Base-by-base conservation (phyloP, 2,329 filamentous ascomycete genomes). In the Paraphaeosphaeria minitans region DNA sequence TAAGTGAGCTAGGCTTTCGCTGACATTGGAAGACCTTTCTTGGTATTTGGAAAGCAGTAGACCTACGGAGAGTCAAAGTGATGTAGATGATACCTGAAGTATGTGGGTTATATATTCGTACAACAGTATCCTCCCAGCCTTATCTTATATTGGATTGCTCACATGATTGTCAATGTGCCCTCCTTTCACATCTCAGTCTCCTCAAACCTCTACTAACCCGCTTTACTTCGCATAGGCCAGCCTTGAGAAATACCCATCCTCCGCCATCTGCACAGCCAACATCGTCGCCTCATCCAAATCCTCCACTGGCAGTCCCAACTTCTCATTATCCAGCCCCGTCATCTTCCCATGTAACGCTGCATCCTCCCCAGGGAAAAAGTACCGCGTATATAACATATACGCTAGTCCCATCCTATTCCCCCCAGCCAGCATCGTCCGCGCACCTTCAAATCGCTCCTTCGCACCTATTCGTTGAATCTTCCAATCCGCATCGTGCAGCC, bases 401-500 rank as follows among this genome's bases (percentile, higher is more conserved):
- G 83, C 86, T 0, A 81, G 86, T 12, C 66, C 66, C 57, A 55
- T 66, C 29, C 47, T 51, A 50, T 64, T 57, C 82, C 79, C 21
- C 80, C 82, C 12, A 60, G 81, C 71, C 8, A 89, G 45, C 45
- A 73, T 71, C 57, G 78, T 79, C 57, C 79, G 57, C 0, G 81
- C 86, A 1, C 82, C 77, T 55, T 78, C 72, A 64, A 81, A 85
- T 22, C 86, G 79, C 68, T 84, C 74, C 48, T 76, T 62, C 1
- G 77, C 73, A 0, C 69, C 60, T 73, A 87, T 82, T 13, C 81
- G 73, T 1, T 68, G 77, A 56, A 91, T 81, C 2, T 69, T 80
- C 88, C 88, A 91, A 66, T 90, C 87, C 0, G 72, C 75, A 41
- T 87, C 84, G 1, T 76, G 83, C 0, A 83, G 85, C 0, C 82